These are phyloP conservation scores for Thyridium curvatum DNA, from an alignment of 2,329 filamentous ascomycete genomes.

Conservation along the genomic window DNA sequence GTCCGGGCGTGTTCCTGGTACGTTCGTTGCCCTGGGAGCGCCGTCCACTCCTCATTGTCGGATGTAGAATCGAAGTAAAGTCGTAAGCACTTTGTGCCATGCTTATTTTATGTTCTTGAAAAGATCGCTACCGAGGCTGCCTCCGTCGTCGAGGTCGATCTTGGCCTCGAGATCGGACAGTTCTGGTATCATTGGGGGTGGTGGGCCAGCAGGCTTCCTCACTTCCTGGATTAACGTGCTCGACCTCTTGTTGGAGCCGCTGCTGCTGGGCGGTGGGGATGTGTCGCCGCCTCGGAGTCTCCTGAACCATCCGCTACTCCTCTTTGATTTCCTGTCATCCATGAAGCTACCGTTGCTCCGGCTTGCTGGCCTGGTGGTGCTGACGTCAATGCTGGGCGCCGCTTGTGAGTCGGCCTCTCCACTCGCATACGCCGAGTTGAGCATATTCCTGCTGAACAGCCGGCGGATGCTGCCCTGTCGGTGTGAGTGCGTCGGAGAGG, in stretches of 20 bases:
- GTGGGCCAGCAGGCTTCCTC: constrained; percentile 39
- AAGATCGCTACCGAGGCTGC: constrained; percentile 42
- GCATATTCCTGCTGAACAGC: constrained; percentile 48
- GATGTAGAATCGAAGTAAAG: too few relatives aligned
- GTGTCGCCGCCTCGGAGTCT: constrained; percentile 34
- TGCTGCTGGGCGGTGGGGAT: neutral
- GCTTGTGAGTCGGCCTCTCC: constrained; percentile 32
- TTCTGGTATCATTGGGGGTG: constrained; percentile 57
- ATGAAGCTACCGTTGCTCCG: constrained; percentile 40
- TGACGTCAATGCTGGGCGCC: constrained; percentile 7
- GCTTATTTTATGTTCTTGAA: constrained; percentile 54
- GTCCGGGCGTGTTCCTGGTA: neutral
- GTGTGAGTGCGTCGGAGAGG: constrained; percentile 44
- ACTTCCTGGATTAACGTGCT: constrained; percentile 13
- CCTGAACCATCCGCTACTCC: constrained; percentile 54
- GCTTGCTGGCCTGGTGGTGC: constrained; percentile 37
- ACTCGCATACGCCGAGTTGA: constrained; percentile 48
- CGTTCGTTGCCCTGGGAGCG: too few relatives aligned
- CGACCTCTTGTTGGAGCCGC: constrained; percentile 13
- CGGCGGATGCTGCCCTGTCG: constrained; percentile 51
- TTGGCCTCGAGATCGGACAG: constrained; percentile 45
- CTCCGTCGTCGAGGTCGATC: constrained; percentile 36
- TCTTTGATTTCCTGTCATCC: constrained; percentile 48
- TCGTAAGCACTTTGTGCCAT: neutral
- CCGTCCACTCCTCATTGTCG: too few relatives aligned